Evolutionary conservation across 2,329 filamentous ascomycete species (phyloP).

Genomic region (Botryotinia calthae): DNA sequence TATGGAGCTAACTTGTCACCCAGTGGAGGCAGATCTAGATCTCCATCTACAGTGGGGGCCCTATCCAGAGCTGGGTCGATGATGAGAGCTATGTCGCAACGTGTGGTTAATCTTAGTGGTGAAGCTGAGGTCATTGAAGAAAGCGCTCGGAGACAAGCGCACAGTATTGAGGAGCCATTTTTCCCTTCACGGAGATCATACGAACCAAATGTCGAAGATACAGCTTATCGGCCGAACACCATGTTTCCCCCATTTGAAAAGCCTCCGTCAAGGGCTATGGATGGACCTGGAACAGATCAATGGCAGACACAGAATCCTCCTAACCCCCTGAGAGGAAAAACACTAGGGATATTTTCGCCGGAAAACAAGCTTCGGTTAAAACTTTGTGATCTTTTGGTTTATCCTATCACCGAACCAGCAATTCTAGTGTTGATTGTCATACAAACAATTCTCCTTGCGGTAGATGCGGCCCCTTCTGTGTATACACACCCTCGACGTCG

Average conservation of each 20-base stretch:
- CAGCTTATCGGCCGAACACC: slow-evolving; percentile 27
- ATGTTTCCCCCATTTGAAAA: slow-evolving; percentile 38
- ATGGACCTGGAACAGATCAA: slow-evolving; percentile 20
- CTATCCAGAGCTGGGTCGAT: slow-evolving; percentile 71
- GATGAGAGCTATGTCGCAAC: slow-evolving; percentile 86
- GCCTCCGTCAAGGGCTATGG: slow-evolving; percentile 6
- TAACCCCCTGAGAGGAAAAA: slow-evolving; percentile 85
- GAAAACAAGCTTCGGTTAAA: slow-evolving; percentile 70
- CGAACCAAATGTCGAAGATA: slow-evolving; percentile 39
- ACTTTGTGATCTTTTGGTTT: slow-evolving; percentile 80
- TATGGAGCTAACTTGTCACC: slow-evolving; percentile 57
- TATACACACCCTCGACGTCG: slow-evolving; percentile 57
- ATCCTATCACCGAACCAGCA: slow-evolving; percentile 80
- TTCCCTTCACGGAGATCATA: slow-evolving; percentile 30
- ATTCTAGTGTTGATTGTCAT: slow-evolving; percentile 85
- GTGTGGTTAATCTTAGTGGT: slow-evolving; percentile 95
- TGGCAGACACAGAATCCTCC: slow-evolving; percentile 43
- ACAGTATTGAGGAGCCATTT: slow-evolving; percentile 14
- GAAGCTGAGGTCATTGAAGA: slow-evolving; percentile 82
- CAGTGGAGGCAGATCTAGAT: slow-evolving; percentile 49
- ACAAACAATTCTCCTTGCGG: slow-evolving; percentile 81
- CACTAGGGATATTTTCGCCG: slow-evolving; percentile 78
- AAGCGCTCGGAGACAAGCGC: slow-evolving; percentile 40
- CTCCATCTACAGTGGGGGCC: slow-evolving; percentile 63
- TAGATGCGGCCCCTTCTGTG: slow-evolving; percentile 75